A percentile compares a stretch with the other conserved stretches of the same genome.
Conservation (phyloP, 1,284 basidiomycete species). For the Naganishia sp. region DNA sequence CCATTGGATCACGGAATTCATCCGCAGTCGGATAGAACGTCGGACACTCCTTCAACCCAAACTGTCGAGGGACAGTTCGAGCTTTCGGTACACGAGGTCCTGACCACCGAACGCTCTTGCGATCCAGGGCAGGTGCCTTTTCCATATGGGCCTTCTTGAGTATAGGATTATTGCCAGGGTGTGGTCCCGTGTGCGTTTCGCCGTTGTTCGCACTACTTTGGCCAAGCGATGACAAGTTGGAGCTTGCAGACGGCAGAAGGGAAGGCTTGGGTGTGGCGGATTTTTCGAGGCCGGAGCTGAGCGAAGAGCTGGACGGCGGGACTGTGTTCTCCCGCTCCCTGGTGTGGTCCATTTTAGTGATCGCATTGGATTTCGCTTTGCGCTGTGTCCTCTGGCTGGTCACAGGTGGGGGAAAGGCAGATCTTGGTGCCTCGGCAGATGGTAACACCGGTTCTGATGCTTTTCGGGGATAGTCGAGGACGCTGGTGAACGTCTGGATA, state of each 20-base stretch:
- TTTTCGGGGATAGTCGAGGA: conserved; percentile 31
- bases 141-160: conserved; percentile 22
- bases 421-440: neutral
- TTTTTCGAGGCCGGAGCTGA: conserved; percentile 6
- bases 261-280: conserved; percentile 7
- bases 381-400: conserved; percentile 11
- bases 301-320: conserved; percentile 3
- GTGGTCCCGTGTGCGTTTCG: conserved; percentile 2
- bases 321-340: conserved; percentile 9
- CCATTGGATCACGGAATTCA: conserved; percentile 94
- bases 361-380: conserved; percentile 29
- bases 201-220: neutral
- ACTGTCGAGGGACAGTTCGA: conserved; percentile 47
- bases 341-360: conserved; percentile 25
- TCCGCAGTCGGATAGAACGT: conserved; percentile 83
- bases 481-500: conserved; percentile 32
- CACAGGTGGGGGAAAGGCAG: neutral
- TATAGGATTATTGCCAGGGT: conserved; percentile 32
- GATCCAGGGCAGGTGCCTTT: conserved; percentile 26
- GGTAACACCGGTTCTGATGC: neutral
- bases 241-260: conserved; percentile 11
- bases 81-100: conserved; percentile 22
- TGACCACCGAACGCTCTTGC: conserved; percentile 23
- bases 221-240: neutral
- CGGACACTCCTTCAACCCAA: conserved; percentile 87